Conservation (phyloP, 176 grass and related monocot species). For the barley (Hordeum vulgare) region MorexV3_pseudomolecules_assembly NC_058521.1:592338752-592339251, state of each 20-base stretch:
- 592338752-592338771: constrained; percentile 64
- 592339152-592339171: constrained; percentile 43
- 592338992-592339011: constrained; percentile 59
- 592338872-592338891: constrained; percentile 65
- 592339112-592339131: constrained; percentile 74
- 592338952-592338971: constrained; percentile 13
- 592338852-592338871: constrained; percentile 77
- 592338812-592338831: constrained; percentile 49
- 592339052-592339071: constrained; percentile 78
- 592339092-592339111: constrained; percentile 73
- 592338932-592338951: constrained; percentile 70
- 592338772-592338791: constrained; percentile 68
- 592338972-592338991: constrained; percentile 61
- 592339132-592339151: constrained; percentile 52
- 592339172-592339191: constrained; percentile 61
- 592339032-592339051: constrained; percentile 75
- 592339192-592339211: constrained; percentile 40
- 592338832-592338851: constrained; percentile 66
- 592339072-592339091: constrained; percentile 70
- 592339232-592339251: constrained; percentile 25
- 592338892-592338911: constrained; percentile 65
- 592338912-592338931: constrained; percentile 53
- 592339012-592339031: constrained; percentile 53
- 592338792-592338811: constrained; percentile 67
- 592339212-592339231: constrained; percentile 31